phyloP scores from a whole-genome alignment of 495 filamentous ascomycete genomes.

The Aspergillus diversus region DNA sequence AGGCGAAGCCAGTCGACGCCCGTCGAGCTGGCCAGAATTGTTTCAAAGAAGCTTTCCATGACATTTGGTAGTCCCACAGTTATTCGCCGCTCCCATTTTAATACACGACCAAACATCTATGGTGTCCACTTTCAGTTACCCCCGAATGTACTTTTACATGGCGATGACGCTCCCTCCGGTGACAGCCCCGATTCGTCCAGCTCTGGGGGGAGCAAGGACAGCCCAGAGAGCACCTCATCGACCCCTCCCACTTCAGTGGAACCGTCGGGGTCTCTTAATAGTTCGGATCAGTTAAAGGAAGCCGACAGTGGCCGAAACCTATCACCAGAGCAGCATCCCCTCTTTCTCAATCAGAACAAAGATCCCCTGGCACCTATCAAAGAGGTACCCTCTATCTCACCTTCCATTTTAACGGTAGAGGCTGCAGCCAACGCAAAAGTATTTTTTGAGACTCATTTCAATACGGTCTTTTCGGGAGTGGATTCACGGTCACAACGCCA shows the following conservation, averaged over 20 bases:
- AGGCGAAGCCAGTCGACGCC: conserved; percentile 26
- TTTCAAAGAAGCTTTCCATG: conserved; percentile 54
- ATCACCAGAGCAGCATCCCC: conserved; percentile 11
- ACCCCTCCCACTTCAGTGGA: conserved; percentile 44
- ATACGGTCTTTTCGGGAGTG: conserved; percentile 57
- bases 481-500: conserved; percentile 69
- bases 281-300: conserved; percentile 22
- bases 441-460: conserved; percentile 83
- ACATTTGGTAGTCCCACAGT: conserved; percentile 58
- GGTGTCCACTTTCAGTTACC: conserved; percentile 29
- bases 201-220: conserved; percentile 36
- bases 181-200: conserved; percentile 48
- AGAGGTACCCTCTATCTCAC: conserved; percentile 33
- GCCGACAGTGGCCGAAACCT: conserved; percentile 11
- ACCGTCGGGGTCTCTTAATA: conserved; percentile 24
- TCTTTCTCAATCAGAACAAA: conserved; percentile 13
- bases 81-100: conserved; percentile 52
- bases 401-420: conserved; percentile 78
- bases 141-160: conserved; percentile 16
- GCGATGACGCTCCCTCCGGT: conserved; percentile 32
- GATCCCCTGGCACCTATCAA: conserved; percentile 23
- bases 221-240: conserved; percentile 37
- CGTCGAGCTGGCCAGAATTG: conserved; percentile 42
- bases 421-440: conserved; percentile 78
- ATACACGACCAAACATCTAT: conserved; percentile 46